These are phyloP conservation scores for Pseudocercospora eumusae DNA, from an alignment of 2,329 filamentous ascomycete species.

Conservation along the genomic window DNA sequence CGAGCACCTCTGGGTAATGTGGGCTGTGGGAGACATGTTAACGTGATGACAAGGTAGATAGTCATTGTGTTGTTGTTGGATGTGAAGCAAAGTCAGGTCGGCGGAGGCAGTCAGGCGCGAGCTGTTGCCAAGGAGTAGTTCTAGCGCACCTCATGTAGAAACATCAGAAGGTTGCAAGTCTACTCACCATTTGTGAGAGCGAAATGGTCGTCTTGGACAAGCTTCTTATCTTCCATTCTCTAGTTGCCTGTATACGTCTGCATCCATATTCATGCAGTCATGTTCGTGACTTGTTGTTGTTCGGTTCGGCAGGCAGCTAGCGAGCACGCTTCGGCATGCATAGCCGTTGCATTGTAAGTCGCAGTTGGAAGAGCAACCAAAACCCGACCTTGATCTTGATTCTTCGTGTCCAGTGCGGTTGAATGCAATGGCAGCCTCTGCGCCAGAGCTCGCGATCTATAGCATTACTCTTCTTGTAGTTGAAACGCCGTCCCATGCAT, in stretches of 20 bases:
- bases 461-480: background rate
- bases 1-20: background rate
- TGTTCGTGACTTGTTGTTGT: too few relatives aligned
- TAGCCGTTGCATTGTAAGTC: background rate
- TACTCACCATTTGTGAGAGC: background rate
- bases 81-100: too few relatives aligned
- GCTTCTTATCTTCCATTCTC: background rate
- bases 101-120: too few relatives aligned
- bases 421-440: constrained; percentile 1
- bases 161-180: background rate
- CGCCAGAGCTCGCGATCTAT: constrained; percentile 4
- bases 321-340: background rate
- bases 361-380: background rate
- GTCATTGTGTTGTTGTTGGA: background rate
- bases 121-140: too few relatives aligned
- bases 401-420: constrained; percentile 2
- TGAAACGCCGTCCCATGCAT: background rate
- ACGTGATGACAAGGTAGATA: too few relatives aligned
- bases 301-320: background rate
- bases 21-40: background rate
- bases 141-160: background rate
- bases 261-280: background rate
- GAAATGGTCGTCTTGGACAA: background rate
- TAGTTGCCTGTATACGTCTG: background rate
- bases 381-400: background rate